Evolutionary conservation across 2,329 filamentous ascomycete species (phyloP).

Genomic region (Apiospora aurea): DNA sequence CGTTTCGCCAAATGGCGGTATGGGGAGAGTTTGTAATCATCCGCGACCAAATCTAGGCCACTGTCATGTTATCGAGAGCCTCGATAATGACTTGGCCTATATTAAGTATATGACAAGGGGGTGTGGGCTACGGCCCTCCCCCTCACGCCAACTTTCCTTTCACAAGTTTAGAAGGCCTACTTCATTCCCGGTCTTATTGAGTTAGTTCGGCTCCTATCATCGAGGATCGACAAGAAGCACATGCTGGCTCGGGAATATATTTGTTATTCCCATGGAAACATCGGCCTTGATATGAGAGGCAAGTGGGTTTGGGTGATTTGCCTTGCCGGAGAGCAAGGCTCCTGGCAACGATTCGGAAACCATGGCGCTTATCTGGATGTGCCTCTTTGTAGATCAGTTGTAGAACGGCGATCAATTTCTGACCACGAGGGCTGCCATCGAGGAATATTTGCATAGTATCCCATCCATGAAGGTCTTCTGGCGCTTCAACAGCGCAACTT

Average conservation of each 20-base stretch:
- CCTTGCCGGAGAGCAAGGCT: background rate
- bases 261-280: background rate
- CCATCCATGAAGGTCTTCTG: background rate
- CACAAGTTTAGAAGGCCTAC: background rate
- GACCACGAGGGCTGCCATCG: background rate
- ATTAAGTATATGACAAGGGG: conserved; percentile 12
- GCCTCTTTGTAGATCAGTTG: background rate
- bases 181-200: background rate
- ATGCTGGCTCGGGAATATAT: background rate
- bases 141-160: background rate
- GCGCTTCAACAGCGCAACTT: background rate
- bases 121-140: background rate
- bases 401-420: background rate
- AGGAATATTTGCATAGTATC: background rate
- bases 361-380: background rate
- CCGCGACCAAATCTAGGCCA: background rate
- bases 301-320: background rate
- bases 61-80: background rate
- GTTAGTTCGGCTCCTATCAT: background rate
- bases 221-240: background rate
- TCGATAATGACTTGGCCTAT: background rate
- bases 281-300: background rate
- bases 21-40: background rate
- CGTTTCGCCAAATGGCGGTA: background rate
- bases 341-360: background rate